A percentile compares a stretch with the other conserved stretches of the same genome.
Evolutionary conservation across 2,329 filamentous ascomycete genomes (phyloP).

Genomic region (Chaetoscypha palmicola): DNA sequence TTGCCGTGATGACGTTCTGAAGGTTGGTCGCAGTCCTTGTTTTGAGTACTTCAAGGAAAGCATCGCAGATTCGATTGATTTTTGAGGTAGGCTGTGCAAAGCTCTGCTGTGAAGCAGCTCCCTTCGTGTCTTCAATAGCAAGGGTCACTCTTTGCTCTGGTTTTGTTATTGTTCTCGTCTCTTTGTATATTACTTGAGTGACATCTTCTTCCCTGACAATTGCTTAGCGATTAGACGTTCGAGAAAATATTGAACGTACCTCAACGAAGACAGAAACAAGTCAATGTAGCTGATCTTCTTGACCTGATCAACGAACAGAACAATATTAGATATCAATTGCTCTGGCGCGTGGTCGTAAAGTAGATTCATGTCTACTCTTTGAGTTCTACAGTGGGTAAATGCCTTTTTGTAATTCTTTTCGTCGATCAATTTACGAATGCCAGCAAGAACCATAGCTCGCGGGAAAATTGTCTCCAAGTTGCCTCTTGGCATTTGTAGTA

Average conservation of each 20-base stretch:
- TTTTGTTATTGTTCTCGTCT: conserved; percentile 87
- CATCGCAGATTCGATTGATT: conserved; percentile 82
- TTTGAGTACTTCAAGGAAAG: conserved; percentile 63
- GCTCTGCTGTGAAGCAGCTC: conserved; percentile 16
- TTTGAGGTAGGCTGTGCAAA: conserved; percentile 43
- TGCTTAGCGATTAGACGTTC: too few species aligned
- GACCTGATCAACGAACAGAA: conserved; percentile 76
- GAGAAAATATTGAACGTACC: too few species aligned
- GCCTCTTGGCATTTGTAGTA: conserved; percentile 91
- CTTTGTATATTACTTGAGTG: conserved; percentile 84
- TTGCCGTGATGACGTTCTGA: conserved; percentile 89
- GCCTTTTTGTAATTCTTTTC: conserved; percentile 74
- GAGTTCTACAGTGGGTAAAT: conserved; percentile 81
- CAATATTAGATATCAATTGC: conserved; percentile 72
- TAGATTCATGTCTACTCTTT: conserved; percentile 97
- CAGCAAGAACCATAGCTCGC: conserved; percentile 83
- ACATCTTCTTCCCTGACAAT: conserved; percentile 89
- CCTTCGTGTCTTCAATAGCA: conserved; percentile 26
- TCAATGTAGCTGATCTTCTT: conserved; percentile 78
- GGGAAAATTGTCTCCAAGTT: conserved; percentile 95
- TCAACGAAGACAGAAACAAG: conserved; percentile 79
- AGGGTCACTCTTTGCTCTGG: conserved; percentile 63
- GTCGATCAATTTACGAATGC: conserved; percentile 76
- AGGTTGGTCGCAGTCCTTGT: conserved; percentile 57
- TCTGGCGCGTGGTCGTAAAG: conserved; percentile 86